These are phyloP conservation scores for Geranium brycei DNA, from an alignment of 345 rosid genomes.

Conservation along the genomic window DNA sequence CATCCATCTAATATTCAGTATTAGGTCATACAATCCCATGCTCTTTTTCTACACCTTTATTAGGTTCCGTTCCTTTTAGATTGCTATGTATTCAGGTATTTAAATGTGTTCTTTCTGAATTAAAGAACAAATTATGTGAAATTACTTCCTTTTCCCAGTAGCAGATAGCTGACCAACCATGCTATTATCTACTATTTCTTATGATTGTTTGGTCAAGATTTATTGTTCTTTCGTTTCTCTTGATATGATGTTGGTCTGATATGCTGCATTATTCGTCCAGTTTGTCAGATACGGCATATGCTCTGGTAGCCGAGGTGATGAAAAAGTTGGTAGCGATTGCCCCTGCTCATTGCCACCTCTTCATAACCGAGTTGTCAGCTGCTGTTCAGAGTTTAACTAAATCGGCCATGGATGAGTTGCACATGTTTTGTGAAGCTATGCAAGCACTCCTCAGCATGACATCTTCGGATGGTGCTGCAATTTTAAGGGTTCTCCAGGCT, in stretches of 20 bases:
- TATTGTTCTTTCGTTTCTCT: not conserved
- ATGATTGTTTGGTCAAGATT: not conserved
- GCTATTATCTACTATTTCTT: too few relatives aligned
- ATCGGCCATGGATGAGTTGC: slow-evolving; percentile 73
- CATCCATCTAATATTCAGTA: too few relatives aligned
- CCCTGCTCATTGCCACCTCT: slow-evolving; percentile 68
- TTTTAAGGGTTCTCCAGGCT: slow-evolving; percentile 81
- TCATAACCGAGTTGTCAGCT: slow-evolving; percentile 67
- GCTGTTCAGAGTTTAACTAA: slow-evolving; percentile 57
- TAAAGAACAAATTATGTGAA: too few relatives aligned
- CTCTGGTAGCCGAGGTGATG: slow-evolving; percentile 83
- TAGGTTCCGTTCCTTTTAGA: too few relatives aligned
- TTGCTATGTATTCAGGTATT: too few relatives aligned
- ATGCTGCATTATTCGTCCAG: slow-evolving; percentile 23
- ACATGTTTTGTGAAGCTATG: slow-evolving; percentile 64
- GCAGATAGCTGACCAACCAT: not conserved
- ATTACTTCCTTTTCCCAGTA: not conserved
- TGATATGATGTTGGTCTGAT: slow-evolving; percentile 7
- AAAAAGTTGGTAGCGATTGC: slow-evolving; percentile 73
- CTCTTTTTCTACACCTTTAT: too few relatives aligned
- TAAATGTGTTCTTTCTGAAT: too few relatives aligned
- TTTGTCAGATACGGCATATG: slow-evolving; percentile 83
- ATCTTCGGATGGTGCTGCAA: slow-evolving; percentile 84
- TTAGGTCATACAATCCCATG: too few relatives aligned
- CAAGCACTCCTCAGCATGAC: slow-evolving; percentile 64